phyloP scores from a whole-genome alignment of 2,329 filamentous ascomycete species.

The Phoma herbarum region DNA sequence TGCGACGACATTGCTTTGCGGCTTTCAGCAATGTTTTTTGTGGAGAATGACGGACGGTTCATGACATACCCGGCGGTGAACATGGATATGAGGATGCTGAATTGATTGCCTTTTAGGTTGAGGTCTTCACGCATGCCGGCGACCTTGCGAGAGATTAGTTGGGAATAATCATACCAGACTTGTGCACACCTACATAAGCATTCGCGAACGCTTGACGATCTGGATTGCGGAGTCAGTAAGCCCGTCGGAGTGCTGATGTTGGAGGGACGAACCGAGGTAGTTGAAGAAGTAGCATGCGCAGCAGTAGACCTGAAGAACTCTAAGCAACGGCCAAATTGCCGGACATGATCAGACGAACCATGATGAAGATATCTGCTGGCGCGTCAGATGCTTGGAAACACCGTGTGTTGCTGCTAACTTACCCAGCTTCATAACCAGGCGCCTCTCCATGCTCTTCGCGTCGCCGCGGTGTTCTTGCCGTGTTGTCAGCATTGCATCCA shows the following conservation, averaged over 20 bases:
- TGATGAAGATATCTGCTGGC: conserved; percentile 2
- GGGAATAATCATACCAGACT: too few species aligned
- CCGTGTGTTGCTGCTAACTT: neutral
- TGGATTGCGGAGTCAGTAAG: neutral
- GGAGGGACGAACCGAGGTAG: conserved; percentile 30
- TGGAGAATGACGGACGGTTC: too few species aligned
- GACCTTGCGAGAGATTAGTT: conserved; percentile 7
- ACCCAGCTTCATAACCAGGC: conserved; percentile 15
- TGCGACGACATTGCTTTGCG: conserved; percentile 29
- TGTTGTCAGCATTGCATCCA: neutral
- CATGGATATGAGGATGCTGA: conserved; percentile 35
- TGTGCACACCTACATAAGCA: conserved; percentile 1
- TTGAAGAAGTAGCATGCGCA: conserved; percentile 42
- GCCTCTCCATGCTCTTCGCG: conserved; percentile 5
- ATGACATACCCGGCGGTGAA: conserved; percentile 32
- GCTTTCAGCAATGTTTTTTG: neutral
- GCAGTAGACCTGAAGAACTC: conserved; percentile 25
- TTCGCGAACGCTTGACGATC: conserved; percentile 12
- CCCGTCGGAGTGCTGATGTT: neutral
- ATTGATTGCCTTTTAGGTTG: conserved; percentile 35
- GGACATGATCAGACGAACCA: neutral
- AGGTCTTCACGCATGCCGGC: conserved; percentile 37
- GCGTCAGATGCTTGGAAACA: neutral
- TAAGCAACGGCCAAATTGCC: neutral
- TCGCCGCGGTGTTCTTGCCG: conserved; percentile 33